Base-by-base conservation (phyloP, 371 early-diverging fungal species). In the Mucor racemosus region DNA sequence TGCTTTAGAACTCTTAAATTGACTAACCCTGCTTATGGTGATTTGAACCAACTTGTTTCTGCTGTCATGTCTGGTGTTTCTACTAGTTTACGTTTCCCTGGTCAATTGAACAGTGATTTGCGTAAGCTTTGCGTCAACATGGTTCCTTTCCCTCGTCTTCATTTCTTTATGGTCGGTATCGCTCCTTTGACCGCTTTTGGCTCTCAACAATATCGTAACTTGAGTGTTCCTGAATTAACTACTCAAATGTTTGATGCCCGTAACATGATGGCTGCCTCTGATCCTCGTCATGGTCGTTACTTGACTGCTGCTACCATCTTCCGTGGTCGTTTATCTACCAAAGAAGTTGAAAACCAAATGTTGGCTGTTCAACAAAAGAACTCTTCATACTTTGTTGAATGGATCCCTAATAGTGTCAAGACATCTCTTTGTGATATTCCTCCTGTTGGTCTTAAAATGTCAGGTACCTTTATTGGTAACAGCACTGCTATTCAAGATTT, bases 331-430 rank as follows among this genome's bases (percentile, higher is more conserved):
- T 86, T 98, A 77, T 95, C 96, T 13, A 98, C 97, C 90, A 97
- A 97, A 87, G 99, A 99, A 77, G 97, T 98, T 21, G 99, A 99
- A 69, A 97, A 97, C 87, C 99, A 99, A 86, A 97, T 99, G 98
- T 85, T 95, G 68, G 90, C 88, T 73, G 91, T 95, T 54, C 97
- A 97, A 78, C 92, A 91, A 76, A 96, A 95, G 90, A 97, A 96
- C 88, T 91, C 92, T 39, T 87, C 93, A n/a, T 93, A 95, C 89
- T 99, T 99, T 84, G 99, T 98, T 48, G 99, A 98, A 79, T 99
- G 99, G 99, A 98, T 99, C 76, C 99, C 99, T 72, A 97, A 95
- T 91, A 97, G 97, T 84, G 96, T 98, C 78, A 98, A 99, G 88
- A 97, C 98, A 9, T 95, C 97, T 65, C 95, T 97, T 39, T 99